Base-by-base conservation (phyloP, 2,329 filamentous ascomycete species). In the Colletotrichum spaethianum region DNA sequence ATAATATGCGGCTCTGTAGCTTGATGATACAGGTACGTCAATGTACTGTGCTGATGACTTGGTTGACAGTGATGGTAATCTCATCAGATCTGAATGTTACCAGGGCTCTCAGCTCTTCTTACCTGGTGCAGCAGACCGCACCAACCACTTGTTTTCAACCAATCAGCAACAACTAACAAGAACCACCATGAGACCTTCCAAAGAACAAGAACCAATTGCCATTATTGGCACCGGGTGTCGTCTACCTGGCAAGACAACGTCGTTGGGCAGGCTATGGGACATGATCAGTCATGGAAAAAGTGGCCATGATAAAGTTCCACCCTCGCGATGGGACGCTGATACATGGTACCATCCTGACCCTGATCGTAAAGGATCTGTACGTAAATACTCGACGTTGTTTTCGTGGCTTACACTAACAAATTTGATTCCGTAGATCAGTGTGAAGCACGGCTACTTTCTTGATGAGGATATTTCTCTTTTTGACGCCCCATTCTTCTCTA, bases 401-500 rank as follows among this genome's bases (percentile, higher is more conserved):
- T 33, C 31, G 31, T 33, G 31, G 31, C 31, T 33, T 33, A 8
- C 31, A 33, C 28, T 28, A 11, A 28, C 3, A 5, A 28, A 20
- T 2, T 40, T 16, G 12, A 33, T 9, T 3, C 16, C 33, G 8
- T 12, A 70, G 67, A 73, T 79, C 18, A 65, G 63, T 23, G 67
- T 70, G 12, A 67, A 76, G 40, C 70, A 78, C 50, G 81, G 79
- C 1, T 83, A 83, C 74, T 86, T 86, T 52, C 78, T 89, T 67
- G 81, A 84, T 46, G 79, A 82, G 20, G 86, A 88, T 65, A 78
- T 85, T n/a, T 79, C 81, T 5, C 79, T 80, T 2, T 88, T 88
- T 63, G 87, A 89, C 64, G 86, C 86, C 0, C 83, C 84, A 0
- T 89, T 88, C 74, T 89, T 89, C 75, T 83, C 83, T 46, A 79